Conservation (phyloP, 345 rosid genomes). For the Citrus mangshanensis region DNA sequence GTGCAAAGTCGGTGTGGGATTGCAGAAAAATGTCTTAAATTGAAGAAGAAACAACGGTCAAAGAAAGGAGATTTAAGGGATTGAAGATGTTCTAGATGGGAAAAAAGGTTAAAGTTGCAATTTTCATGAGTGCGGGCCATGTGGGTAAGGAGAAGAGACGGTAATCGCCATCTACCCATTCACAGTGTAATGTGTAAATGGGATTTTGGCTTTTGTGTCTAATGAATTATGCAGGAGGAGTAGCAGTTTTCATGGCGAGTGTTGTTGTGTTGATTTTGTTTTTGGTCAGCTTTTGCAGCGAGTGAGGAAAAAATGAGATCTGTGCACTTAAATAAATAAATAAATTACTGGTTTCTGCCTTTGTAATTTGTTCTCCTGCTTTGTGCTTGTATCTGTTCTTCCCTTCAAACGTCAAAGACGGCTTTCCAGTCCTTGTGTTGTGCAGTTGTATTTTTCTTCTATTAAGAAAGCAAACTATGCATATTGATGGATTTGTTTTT, state of each 20-base stretch:
- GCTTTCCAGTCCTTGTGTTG: no score
- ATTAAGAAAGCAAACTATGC: no score
- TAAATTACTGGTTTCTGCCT: no score
- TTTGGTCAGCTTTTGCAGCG: neutral
- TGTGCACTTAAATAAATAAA: no score
- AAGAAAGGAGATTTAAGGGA: neutral
- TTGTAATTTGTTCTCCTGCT: no score
- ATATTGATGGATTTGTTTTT: no score
- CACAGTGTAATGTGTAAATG: conserved; percentile 17
- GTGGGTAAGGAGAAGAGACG: conserved; percentile 40
- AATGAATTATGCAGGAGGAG: neutral
- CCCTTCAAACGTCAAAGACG: no score
- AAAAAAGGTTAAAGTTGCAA: neutral
- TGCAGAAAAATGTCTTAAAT: conserved; percentile 49
- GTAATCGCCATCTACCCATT: conserved; percentile 78
- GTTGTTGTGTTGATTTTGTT: neutral
- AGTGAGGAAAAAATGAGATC: neutral
- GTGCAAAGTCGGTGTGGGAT: conserved; percentile 48
- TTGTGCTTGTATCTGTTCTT: no score
- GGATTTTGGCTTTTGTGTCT: neutral
- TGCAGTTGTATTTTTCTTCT: no score
- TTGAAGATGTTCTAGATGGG: conserved; percentile 1
- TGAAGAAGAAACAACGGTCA: conserved; percentile 6
- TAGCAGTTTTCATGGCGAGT: neutral
- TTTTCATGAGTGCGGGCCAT: conserved; percentile 17